Evolutionary conservation across 75 land plant genomes (phyloP).

Genomic region (Pseudotsuga menziesii): DNA sequence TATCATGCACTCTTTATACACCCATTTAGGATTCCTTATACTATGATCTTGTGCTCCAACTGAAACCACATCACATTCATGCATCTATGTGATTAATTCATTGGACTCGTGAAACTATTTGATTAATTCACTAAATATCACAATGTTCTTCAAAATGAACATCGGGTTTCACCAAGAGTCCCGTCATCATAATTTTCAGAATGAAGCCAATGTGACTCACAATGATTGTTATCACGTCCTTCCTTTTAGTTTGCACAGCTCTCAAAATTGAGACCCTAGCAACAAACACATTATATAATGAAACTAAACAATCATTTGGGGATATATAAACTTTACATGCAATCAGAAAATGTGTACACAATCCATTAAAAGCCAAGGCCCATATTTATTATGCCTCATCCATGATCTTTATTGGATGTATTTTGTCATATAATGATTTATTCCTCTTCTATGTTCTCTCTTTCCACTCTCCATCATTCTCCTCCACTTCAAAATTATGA

Average conservation of each 20-base stretch:
- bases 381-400: no score
- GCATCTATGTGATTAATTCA: not conserved
- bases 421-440: no score
- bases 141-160: not conserved
- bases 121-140: not conserved
- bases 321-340: not conserved
- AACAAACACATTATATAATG: not conserved
- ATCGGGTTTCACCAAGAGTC: not conserved
- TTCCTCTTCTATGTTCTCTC: no score
- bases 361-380: no score
- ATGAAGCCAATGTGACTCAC: not conserved
- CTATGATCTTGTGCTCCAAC: not conserved
- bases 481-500: no score
- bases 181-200: no score
- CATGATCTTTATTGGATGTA: no score
- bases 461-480: no score
- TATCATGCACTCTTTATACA: no score
- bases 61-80: not conserved
- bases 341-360: no score
- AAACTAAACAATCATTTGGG: not conserved
- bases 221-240: not conserved
- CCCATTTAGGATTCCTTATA: no score
- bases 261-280: not conserved
- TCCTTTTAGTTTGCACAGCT: not conserved
- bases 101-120: constrained; percentile 1